These are phyloP conservation scores for Silene conica DNA, from an alignment of 148 eudicot genomes.

Conservation along the genomic window DNA sequence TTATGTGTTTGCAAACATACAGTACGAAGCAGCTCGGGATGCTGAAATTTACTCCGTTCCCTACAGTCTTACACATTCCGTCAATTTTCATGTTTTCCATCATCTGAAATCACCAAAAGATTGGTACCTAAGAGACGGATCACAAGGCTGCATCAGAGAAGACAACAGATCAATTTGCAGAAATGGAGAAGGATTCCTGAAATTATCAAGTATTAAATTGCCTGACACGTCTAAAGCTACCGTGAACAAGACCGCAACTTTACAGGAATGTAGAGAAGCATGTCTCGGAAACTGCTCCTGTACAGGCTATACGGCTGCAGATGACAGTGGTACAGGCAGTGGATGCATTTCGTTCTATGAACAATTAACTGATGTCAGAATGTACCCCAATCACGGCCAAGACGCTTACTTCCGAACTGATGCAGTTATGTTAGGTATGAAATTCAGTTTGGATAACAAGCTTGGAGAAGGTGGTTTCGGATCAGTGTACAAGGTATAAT, in stretches of 20 bases:
- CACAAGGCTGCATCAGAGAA: slow-evolving; percentile 39
- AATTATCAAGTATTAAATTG: slow-evolving; percentile 32
- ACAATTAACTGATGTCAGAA: slow-evolving; percentile 34
- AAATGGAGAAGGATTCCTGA: slow-evolving; percentile 44
- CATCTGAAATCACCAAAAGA: slow-evolving; percentile 27
- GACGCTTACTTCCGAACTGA: slow-evolving; percentile 42
- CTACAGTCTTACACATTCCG: background rate
- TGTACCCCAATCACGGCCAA: slow-evolving; percentile 38
- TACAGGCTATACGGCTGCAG: slow-evolving; percentile 35
- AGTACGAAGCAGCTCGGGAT: no score
- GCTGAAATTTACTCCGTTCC: background rate
- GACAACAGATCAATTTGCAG: slow-evolving; percentile 32
- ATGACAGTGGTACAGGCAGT: slow-evolving; percentile 21
- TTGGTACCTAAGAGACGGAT: slow-evolving; percentile 47
- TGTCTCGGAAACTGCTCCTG: slow-evolving; percentile 52
- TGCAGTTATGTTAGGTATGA: slow-evolving; percentile 36
- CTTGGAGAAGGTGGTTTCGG: slow-evolving; percentile 41
- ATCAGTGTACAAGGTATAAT: slow-evolving; percentile 31
- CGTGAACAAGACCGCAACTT: slow-evolving; percentile 20
- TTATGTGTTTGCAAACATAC: no score
- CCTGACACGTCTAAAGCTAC: slow-evolving; percentile 43
- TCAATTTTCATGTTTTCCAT: background rate
- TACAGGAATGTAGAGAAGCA: slow-evolving; percentile 27
- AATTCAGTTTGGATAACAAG: slow-evolving; percentile 24
- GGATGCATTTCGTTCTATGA: slow-evolving; percentile 42